phyloP scores from a whole-genome alignment of 2,329 filamentous ascomycete genomes.

The Pseudocercospora musae region DNA sequence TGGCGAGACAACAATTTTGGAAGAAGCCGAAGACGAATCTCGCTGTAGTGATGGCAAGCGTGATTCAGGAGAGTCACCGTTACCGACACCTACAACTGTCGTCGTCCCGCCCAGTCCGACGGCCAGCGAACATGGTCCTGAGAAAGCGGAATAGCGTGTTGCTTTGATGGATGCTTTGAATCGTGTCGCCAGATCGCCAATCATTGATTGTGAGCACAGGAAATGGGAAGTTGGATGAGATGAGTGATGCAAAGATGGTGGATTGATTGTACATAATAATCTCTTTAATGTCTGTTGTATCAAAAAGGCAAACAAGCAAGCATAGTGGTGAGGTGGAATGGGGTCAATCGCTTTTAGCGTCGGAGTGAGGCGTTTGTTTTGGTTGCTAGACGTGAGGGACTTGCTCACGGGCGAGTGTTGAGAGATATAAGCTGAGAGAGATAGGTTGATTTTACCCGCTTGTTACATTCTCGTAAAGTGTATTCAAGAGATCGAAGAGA shows the following conservation, averaged over 20 bases:
- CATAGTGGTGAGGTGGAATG: background rate
- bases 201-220: background rate
- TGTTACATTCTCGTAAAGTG: background rate
- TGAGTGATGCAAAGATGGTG: background rate
- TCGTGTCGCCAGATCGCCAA: background rate
- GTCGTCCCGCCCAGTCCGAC: conserved; percentile 14
- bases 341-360: background rate
- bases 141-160: background rate
- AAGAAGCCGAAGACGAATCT: background rate
- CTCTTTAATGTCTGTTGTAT: background rate
- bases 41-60: background rate
- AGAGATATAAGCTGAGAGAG: background rate
- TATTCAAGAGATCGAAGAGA: background rate
- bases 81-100: conserved; percentile 10
- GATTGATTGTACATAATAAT: background rate
- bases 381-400: background rate
- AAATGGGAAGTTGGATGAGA: background rate
- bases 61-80: background rate
- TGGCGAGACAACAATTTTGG: conserved; percentile 1
- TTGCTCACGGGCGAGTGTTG: background rate
- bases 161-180: background rate
- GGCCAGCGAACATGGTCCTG: background rate
- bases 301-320: background rate
- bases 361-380: background rate
- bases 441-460: background rate